Percentiles rank a stretch among this genome's conserved stretches.
Conservation (phyloP, 164 flowering plant genomes). For the Magnolia changhungtana region DNA sequence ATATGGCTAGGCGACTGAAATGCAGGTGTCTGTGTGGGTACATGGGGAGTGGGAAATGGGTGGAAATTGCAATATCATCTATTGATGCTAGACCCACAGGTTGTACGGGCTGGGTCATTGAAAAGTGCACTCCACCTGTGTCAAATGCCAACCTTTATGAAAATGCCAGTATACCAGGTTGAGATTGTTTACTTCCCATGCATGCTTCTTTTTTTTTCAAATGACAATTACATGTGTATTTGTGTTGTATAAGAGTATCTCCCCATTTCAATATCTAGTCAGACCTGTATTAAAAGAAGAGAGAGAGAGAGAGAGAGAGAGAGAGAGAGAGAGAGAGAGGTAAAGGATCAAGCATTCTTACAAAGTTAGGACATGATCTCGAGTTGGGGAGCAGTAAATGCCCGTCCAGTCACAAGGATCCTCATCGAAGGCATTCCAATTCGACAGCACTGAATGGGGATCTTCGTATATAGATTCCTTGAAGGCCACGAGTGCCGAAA, state of each 20-base stretch:
- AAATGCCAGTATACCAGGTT: neutral
- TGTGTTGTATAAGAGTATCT: neutral
- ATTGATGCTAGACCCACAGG: neutral
- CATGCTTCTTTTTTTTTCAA: neutral
- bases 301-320: neutral
- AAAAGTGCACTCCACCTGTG: neutral
- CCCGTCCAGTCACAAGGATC: slow-evolving; percentile 81
- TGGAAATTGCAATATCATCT: neutral
- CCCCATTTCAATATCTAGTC: neutral
- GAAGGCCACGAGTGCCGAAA: slow-evolving; percentile 53
- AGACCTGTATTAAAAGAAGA: neutral
- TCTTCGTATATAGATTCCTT: slow-evolving; percentile 75
- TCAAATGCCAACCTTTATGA: neutral
- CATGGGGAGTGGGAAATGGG: neutral
- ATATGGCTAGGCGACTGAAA: neutral
- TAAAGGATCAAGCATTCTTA: slow-evolving; percentile 26
- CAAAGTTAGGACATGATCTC: slow-evolving; percentile 64
- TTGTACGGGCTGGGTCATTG: neutral
- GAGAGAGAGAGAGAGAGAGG: neutral
- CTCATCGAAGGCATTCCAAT: slow-evolving; percentile 63
- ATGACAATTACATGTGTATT: neutral
- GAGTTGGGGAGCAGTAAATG: slow-evolving; percentile 44
- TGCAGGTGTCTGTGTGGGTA: neutral
- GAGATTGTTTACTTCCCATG: neutral
- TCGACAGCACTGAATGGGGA: slow-evolving; percentile 54